These are phyloP conservation scores for Medicago lupulina DNA, from an alignment of 306 rosid species.

Conservation along the genomic window DNA sequence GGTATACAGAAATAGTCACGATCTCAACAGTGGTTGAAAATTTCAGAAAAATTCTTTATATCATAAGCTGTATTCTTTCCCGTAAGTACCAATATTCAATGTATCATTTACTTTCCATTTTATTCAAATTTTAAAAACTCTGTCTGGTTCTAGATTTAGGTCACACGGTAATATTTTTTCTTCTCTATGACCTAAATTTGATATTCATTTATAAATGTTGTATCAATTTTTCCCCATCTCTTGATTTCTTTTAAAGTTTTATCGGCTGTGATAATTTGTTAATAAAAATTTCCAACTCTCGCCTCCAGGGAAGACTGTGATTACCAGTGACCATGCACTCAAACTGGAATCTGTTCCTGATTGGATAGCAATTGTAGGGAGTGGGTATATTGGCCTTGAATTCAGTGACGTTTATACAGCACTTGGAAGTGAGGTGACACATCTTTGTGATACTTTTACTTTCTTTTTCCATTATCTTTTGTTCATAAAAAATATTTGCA, in stretches of 20 bases:
- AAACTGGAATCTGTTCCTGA: slow-evolving; percentile 96
- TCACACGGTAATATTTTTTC: slow-evolving; percentile 14
- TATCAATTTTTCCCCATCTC: slow-evolving; percentile 22
- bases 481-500: slow-evolving; percentile 27
- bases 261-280: slow-evolving; percentile 18
- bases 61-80: neutral
- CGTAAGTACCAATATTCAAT: neutral
- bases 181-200: slow-evolving; percentile 33
- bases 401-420: slow-evolving; percentile 99
- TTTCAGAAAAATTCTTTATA: slow-evolving; percentile 5
- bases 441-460: slow-evolving; percentile 39
- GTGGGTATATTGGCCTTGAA: slow-evolving; percentile 99
- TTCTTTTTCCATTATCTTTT: slow-evolving; percentile 14
- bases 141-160: slow-evolving; percentile 33
- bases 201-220: slow-evolving; percentile 14
- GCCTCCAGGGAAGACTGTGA: slow-evolving; percentile 90
- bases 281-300: slow-evolving; percentile 17
- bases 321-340: slow-evolving; percentile 98
- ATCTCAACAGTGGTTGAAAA: slow-evolving; percentile 3
- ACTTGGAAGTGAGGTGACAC: slow-evolving; percentile 94
- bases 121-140: neutral
- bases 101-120: slow-evolving; percentile 21
- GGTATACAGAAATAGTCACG: neutral
- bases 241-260: slow-evolving; percentile 7
- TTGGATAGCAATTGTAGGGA: slow-evolving; percentile 97